Evolutionary conservation across 2,329 filamentous ascomycete species (phyloP).

Genomic region (Diaporthe ampelina): DNA sequence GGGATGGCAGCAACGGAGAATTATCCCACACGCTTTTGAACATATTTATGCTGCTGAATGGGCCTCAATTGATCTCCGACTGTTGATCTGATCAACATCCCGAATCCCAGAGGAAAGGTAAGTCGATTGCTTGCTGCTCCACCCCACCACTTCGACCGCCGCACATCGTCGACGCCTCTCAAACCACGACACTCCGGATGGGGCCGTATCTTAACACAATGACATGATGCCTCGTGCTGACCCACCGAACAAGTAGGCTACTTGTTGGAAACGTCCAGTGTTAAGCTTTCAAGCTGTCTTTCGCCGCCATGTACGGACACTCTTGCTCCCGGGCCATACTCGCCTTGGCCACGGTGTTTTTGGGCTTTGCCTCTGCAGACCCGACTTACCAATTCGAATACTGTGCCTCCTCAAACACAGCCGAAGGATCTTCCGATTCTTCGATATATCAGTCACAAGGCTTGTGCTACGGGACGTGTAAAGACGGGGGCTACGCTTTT

Average conservation of each 20-base stretch:
- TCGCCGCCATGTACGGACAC: conserved; percentile 29
- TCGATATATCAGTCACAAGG: conserved; percentile 77
- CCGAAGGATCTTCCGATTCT: conserved; percentile 57
- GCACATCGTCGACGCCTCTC: conserved; percentile 5
- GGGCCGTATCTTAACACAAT: background rate
- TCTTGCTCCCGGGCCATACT: conserved; percentile 40
- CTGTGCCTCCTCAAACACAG: conserved; percentile 64
- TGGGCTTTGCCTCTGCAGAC: conserved; percentile 45
- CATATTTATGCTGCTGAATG: conserved; percentile 34
- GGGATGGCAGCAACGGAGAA: conserved; percentile 32
- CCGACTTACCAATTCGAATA: conserved; percentile 55
- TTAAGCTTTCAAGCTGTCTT: background rate
- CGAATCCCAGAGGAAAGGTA: conserved; percentile 33
- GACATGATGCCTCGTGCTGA: conserved; percentile 10
- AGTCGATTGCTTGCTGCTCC: conserved; percentile 26
- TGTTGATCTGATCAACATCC: conserved; percentile 36
- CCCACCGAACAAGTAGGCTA: background rate
- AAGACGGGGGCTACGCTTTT: conserved; percentile 68
- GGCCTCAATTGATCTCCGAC: conserved; percentile 34
- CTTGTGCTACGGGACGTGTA: conserved; percentile 74
- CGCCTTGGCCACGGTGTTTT: conserved; percentile 43
- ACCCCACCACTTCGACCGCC: conserved; percentile 18
- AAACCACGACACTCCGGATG: background rate
- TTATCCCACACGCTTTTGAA: conserved; percentile 14
- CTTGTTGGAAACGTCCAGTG: background rate